Conservation (phyloP, 2,329 filamentous ascomycete genomes). For the Ascomycota sp. region DNA sequence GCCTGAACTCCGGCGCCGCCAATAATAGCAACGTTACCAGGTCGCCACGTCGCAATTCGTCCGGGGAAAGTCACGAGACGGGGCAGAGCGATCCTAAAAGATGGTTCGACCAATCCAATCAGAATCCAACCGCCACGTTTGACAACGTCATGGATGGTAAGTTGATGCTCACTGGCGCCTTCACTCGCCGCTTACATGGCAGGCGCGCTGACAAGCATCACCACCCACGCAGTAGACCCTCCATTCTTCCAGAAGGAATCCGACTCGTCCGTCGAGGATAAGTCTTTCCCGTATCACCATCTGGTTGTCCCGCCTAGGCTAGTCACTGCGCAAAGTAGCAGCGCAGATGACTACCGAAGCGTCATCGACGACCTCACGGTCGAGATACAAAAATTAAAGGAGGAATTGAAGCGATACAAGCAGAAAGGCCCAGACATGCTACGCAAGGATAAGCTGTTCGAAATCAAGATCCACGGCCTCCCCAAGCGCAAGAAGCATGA, state of each 20-base stretch:
- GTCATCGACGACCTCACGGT: slow-evolving; percentile 79
- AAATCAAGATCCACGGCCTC: slow-evolving; percentile 60
- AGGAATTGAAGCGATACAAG: slow-evolving; percentile 51
- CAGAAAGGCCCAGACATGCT: slow-evolving; percentile 44
- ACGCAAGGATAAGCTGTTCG: slow-evolving; percentile 60
- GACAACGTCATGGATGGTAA: slow-evolving; percentile 28
- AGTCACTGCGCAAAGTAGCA: slow-evolving; percentile 28
- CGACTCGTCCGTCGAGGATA: slow-evolving; percentile 29
- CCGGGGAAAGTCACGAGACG: slow-evolving; percentile 27
- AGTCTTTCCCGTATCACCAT: slow-evolving; percentile 7
- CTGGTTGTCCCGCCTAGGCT: slow-evolving; percentile 10
- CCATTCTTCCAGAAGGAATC: slow-evolving; percentile 34
- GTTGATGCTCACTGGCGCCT: slow-evolving; percentile 2
- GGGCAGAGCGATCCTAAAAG: slow-evolving; percentile 26
- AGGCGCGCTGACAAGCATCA: not conserved
- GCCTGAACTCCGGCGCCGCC: slow-evolving; percentile 6
- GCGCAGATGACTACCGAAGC: slow-evolving; percentile 54
- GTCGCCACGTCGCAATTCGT: slow-evolving; percentile 19
- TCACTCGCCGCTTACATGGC: too few relatives aligned
- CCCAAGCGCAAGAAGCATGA: slow-evolving; percentile 55
- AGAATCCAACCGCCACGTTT: slow-evolving; percentile 22
- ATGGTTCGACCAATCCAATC: slow-evolving; percentile 35
- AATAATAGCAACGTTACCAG: slow-evolving; percentile 4
- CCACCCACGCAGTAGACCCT: slow-evolving; percentile 29
- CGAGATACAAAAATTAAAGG: slow-evolving; percentile 61